Conservation (phyloP, 1,139 yeast species). For the Taphrina pruni region DNA sequence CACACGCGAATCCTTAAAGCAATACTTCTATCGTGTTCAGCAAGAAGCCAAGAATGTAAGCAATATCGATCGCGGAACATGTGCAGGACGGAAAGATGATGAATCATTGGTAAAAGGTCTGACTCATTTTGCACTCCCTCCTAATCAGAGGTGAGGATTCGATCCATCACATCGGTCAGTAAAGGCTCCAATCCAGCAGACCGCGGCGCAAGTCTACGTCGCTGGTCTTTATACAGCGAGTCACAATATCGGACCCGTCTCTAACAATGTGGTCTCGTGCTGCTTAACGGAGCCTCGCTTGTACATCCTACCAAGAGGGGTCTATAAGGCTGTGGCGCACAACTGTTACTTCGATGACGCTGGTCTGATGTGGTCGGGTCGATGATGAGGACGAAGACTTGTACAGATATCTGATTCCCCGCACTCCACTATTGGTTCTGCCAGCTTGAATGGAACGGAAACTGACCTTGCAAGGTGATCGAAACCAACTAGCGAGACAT, state of each 20-base stretch:
- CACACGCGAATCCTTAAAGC: too few relatives aligned
- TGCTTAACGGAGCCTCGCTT: conserved; percentile 28
- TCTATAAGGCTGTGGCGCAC: conserved; percentile 33
- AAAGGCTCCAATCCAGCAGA: conserved; percentile 21
- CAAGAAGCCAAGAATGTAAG: too few relatives aligned
- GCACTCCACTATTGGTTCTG: background rate
- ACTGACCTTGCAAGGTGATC: background rate
- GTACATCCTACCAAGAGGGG: background rate
- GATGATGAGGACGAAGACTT: background rate
- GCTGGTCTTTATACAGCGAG: conserved; percentile 19
- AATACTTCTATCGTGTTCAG: too few relatives aligned
- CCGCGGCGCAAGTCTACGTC: conserved; percentile 7
- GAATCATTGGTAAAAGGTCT: conserved; percentile 29
- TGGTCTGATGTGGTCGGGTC: conserved; percentile 10
- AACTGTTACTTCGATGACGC: background rate
- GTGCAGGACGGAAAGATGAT: background rate
- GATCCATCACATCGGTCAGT: conserved; percentile 13
- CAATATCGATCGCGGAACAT: background rate
- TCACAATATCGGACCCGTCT: background rate
- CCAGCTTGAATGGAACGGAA: background rate
- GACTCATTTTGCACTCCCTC: background rate
- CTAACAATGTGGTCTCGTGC: conserved; percentile 1
- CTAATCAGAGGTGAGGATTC: conserved; percentile 11
- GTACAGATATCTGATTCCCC: conserved; percentile 28
- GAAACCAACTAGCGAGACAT: conserved; percentile 1